phyloP scores from a whole-genome alignment of 345 rosid species.

The Brassica carinata region DNA sequence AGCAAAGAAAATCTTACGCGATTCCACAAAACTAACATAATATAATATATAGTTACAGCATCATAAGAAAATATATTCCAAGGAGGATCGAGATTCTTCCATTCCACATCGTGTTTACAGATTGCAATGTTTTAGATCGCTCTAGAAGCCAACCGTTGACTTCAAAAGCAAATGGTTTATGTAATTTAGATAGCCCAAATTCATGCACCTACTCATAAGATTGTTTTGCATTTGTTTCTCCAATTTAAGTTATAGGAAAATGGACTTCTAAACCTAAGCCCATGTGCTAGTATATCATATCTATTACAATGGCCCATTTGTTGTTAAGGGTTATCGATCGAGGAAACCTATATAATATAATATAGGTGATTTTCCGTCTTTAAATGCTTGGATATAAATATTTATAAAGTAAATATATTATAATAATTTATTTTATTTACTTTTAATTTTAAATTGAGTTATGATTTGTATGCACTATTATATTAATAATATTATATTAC shows the following conservation, averaged over 20 bases:
- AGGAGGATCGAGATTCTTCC: slow-evolving; percentile 9
- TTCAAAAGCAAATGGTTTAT: background rate
- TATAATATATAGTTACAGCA: background rate
- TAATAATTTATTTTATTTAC: no score
- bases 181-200: background rate
- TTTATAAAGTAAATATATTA: no score
- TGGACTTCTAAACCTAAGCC: background rate
- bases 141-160: background rate
- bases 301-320: background rate
- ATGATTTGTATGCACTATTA: no score
- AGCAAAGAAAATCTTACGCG: slow-evolving; percentile 10
- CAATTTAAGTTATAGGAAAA: background rate
- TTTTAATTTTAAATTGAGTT: no score
- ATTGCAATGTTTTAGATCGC: background rate
- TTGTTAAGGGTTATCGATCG: background rate
- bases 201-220: background rate
- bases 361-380: no score
- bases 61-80: background rate
- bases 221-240: background rate
- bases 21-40: background rate
- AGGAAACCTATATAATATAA: background rate
- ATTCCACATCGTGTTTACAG: slow-evolving; percentile 1
- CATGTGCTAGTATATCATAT: background rate
- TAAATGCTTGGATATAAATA: no score
- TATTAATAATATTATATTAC: no score